These are phyloP conservation scores for Cladosporium sp. DNA, from an alignment of 2,329 filamentous ascomycete species.

Conservation along the genomic window DNA sequence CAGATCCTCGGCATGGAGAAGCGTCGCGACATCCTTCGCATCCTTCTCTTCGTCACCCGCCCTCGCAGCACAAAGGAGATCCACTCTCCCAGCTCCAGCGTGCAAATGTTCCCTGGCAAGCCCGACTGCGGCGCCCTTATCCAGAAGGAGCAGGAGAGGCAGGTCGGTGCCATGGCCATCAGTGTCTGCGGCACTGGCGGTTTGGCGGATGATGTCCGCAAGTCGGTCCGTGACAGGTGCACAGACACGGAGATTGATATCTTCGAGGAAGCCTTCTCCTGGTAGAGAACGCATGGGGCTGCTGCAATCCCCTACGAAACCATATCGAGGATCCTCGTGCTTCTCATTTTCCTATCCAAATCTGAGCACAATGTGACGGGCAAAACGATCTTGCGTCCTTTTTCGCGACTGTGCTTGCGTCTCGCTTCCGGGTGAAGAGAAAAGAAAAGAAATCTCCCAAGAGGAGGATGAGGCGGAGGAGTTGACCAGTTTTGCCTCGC, in stretches of 20 bases:
- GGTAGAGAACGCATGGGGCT: conserved; percentile 42
- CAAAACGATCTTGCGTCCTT: conserved; percentile 10
- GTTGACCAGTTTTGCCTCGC: neutral
- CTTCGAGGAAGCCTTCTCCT: conserved; percentile 74
- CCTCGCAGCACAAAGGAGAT: conserved; percentile 83
- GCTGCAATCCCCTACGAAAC: neutral
- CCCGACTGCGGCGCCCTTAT: conserved; percentile 81
- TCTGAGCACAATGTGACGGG: conserved; percentile 13
- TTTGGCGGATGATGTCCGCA: conserved; percentile 72
- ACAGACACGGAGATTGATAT: conserved; percentile 70
- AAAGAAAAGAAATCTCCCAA: neutral
- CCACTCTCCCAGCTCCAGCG: conserved; percentile 70
- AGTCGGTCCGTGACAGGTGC: conserved; percentile 65
- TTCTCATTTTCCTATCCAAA: neutral
- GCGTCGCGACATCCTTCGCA: conserved; percentile 77
- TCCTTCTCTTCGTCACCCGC: conserved; percentile 87
- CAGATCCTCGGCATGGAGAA: conserved; percentile 77
- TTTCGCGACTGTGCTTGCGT: neutral
- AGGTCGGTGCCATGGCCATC: conserved; percentile 86
- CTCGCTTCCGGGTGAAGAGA: conserved; percentile 4
- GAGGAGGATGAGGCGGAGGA: neutral
- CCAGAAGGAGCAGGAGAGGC: conserved; percentile 75
- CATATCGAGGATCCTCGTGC: neutral
- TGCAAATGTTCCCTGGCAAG: conserved; percentile 89
- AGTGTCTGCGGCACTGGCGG: conserved; percentile 75